Percentiles rank a stretch among this genome's conserved stretches.
Conservation (phyloP, 352 stramenopile genomes). For the Phytophthora rubi region DNA sequence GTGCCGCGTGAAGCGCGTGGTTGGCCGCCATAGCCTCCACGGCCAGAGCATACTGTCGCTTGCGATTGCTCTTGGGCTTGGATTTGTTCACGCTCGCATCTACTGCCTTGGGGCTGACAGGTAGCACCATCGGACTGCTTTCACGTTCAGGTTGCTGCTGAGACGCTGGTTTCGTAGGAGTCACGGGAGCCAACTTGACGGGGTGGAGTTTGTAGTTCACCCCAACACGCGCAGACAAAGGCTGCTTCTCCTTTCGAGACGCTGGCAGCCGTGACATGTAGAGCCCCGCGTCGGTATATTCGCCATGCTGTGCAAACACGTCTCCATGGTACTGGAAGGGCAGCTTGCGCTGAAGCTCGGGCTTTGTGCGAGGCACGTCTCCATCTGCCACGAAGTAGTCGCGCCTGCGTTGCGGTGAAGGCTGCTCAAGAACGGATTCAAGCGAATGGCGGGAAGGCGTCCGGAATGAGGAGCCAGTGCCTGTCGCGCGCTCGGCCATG, state of each 20-base stretch:
- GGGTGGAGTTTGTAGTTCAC: conserved; percentile 46
- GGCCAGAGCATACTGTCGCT: conserved; percentile 69
- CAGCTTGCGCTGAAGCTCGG: conserved; percentile 48
- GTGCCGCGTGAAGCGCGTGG: conserved; percentile 46
- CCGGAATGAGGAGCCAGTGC: conserved; percentile 8
- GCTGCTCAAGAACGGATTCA: conserved; percentile 18
- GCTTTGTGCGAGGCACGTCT: conserved; percentile 16
- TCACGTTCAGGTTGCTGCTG: conserved; percentile 27
- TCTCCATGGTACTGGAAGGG: conserved; percentile 77
- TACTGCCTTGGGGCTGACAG: neutral
- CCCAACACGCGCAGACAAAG: conserved; percentile 31
- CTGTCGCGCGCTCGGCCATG: conserved; percentile 22
- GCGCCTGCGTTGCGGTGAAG: conserved; percentile 28
- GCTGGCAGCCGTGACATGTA: conserved; percentile 78
- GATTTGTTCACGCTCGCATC: conserved; percentile 24
- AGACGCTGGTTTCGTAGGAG: conserved; percentile 14
- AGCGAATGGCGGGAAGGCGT: conserved; percentile 19
- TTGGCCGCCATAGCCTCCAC: conserved; percentile 76
- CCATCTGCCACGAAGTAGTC: conserved; percentile 42
- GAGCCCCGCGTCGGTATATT: conserved; percentile 69
- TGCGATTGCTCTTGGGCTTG: conserved; percentile 46
- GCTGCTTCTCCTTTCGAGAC: conserved; percentile 52
- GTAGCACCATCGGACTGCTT: neutral
- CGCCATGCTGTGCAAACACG: conserved; percentile 72
- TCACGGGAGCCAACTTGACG: conserved; percentile 61